Conservation (phyloP, 1,284 basidiomycete genomes). For the Calocybe gambosa region DNA sequence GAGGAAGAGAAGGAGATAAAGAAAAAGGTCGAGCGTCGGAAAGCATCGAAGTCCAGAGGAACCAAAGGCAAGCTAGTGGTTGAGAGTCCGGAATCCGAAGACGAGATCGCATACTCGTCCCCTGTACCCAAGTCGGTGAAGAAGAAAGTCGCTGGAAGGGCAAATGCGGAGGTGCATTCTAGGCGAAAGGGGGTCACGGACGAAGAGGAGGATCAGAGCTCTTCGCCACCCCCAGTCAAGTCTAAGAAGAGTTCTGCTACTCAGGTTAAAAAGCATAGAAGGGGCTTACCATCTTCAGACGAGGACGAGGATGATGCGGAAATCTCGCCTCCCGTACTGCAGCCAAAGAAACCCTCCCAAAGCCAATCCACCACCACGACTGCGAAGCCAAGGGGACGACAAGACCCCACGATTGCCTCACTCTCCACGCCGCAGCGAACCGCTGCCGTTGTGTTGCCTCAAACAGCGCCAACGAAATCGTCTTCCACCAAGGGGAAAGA, state of each 20-base stretch:
- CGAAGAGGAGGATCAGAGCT: conserved; percentile 6
- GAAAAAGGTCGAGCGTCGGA: conserved; percentile 3
- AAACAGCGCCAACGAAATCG: not conserved
- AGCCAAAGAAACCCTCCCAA: not conserved
- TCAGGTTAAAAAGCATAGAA: conserved; percentile 4
- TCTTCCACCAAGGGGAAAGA: no score
- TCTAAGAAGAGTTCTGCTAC: not conserved
- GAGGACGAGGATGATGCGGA: conserved; percentile 8
- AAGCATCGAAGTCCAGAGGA: conserved; percentile 2
- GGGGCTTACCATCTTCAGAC: conserved; percentile 5
- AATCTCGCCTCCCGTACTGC: not conserved
- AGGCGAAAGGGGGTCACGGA: not conserved
- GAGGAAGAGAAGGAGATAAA: conserved; percentile 6
- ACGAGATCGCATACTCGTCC: not conserved
- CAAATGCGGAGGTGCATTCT: no score
- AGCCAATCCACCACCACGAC: no score
- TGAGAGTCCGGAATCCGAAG: conserved; percentile 1
- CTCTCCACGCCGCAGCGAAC: not conserved
- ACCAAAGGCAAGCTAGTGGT: not conserved
- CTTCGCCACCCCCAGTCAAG: not conserved
- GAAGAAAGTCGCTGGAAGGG: no score
- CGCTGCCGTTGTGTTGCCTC: not conserved
- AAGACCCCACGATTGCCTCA: not conserved
- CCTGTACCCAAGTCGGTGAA: no score
- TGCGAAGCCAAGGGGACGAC: not conserved